Conservation (phyloP, 805 yeast genomes). For the Lachancea sp. region DNA sequence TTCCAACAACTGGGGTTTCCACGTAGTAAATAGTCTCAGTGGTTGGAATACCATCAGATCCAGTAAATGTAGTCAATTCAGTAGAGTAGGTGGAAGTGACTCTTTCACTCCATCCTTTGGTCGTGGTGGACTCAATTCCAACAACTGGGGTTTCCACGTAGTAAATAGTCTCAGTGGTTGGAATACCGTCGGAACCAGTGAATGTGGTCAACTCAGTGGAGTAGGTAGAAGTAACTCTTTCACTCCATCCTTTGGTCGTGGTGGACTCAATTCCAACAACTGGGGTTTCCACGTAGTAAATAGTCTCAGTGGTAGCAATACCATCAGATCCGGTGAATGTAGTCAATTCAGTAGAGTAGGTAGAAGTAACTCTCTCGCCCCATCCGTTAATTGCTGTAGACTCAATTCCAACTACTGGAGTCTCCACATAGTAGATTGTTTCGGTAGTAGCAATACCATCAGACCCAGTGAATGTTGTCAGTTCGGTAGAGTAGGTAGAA, state of each 20-base stretch:
- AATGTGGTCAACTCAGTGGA: slow-evolving; percentile 8
- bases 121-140: neutral
- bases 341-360: slow-evolving; percentile 8
- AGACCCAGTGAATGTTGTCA: slow-evolving; percentile 4
- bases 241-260: slow-evolving; percentile 11
- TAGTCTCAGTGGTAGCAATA: slow-evolving; percentile 2
- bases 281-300: slow-evolving; percentile 8
- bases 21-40: slow-evolving; percentile 14
- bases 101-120: slow-evolving; percentile 6
- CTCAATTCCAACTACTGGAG: slow-evolving; percentile 6
- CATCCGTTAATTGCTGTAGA: slow-evolving; percentile 5
- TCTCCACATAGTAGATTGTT: slow-evolving; percentile 7
- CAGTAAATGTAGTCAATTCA: slow-evolving; percentile 6
- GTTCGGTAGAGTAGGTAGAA: slow-evolving; percentile 9
- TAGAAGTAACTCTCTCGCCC: slow-evolving; percentile 1
- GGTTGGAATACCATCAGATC: slow-evolving; percentile 13
- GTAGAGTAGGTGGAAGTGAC: slow-evolving; percentile 9
- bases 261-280: slow-evolving; percentile 3
- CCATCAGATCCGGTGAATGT: slow-evolving; percentile 8
- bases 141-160: slow-evolving; percentile 10
- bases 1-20: slow-evolving; percentile 13
- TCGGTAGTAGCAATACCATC: slow-evolving; percentile 7
- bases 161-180: slow-evolving; percentile 11
- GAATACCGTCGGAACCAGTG: slow-evolving; percentile 8
- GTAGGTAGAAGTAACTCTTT: slow-evolving; percentile 7